These are phyloP conservation scores for Capsella rubella DNA, from an alignment of 441 rosid genomes.

Conservation along the genomic window DNA sequence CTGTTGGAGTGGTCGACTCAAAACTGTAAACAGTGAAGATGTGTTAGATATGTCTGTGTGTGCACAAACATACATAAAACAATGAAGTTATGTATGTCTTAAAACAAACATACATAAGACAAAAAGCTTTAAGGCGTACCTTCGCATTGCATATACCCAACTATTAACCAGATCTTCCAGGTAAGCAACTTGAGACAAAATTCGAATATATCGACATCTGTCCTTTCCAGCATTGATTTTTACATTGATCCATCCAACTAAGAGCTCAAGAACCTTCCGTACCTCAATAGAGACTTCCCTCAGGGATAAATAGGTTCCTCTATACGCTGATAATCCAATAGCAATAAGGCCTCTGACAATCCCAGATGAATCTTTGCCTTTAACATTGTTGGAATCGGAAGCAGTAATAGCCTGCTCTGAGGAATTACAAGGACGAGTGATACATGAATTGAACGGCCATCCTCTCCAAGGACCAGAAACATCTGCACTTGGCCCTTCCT, in stretches of 20 bases:
- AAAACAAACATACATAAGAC: constrained; percentile 33
- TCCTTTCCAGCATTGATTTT: constrained; percentile 91
- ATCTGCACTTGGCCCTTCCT: constrained; percentile 90
- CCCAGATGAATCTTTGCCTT: constrained; percentile 70
- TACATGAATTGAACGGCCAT: constrained; percentile 97
- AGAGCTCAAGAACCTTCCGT: constrained; percentile 88
- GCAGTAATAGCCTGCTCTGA: constrained; percentile 54
- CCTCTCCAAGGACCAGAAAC: constrained; percentile 88
- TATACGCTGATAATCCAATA: constrained; percentile 86
- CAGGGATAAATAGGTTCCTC: constrained; percentile 72
- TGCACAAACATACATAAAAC: constrained; percentile 33
- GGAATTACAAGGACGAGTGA: constrained; percentile 67
- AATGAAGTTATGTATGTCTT: constrained; percentile 20
- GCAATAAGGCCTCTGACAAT: constrained; percentile 86
- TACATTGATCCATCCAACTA: constrained; percentile 73
- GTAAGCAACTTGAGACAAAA: constrained; percentile 94
- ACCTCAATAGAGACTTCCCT: constrained; percentile 87
- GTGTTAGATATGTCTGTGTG: constrained; percentile 42
- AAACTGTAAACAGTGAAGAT: constrained; percentile 64
- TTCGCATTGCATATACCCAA: constrained; percentile 88
- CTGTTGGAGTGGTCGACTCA: constrained; percentile 59
- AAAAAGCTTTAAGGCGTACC: constrained; percentile 54
- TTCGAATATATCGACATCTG: constrained; percentile 71
- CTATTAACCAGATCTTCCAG: constrained; percentile 90
- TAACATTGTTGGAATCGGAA: constrained; percentile 57